Conservation (phyloP, 2,329 filamentous ascomycete genomes). For the Paracorniculantispora psalliotae region DNA sequence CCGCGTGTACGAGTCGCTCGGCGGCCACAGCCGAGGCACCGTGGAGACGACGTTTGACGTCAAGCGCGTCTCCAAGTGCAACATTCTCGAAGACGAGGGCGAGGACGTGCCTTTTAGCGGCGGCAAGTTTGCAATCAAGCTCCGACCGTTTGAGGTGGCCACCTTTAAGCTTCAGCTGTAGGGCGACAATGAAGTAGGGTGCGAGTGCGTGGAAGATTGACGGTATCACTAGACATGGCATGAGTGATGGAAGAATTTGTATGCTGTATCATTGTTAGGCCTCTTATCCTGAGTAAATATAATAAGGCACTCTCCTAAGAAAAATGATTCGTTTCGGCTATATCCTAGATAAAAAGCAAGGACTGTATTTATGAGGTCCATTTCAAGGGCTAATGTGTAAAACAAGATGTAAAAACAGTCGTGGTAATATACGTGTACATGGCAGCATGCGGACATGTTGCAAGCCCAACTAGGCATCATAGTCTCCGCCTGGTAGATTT, state of each 20-base stretch:
- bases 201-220: slow-evolving; percentile 20
- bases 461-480: background rate
- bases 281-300: slow-evolving; percentile 9
- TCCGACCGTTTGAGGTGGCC: slow-evolving; percentile 81
- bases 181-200: slow-evolving; percentile 24
- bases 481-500: slow-evolving; percentile 52
- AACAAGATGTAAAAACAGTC: background rate
- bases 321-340: background rate
- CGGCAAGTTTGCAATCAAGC: slow-evolving; percentile 53
- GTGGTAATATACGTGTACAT: background rate
- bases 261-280: slow-evolving; percentile 2
- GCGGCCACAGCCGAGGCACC: slow-evolving; percentile 69
- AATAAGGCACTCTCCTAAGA: background rate
- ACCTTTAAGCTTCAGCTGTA: slow-evolving; percentile 64
- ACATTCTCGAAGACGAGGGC: slow-evolving; percentile 81
- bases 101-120: slow-evolving; percentile 54
- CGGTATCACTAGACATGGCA: background rate
- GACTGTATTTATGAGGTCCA: background rate
- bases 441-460: background rate
- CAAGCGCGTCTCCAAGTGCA: slow-evolving; percentile 74
- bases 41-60: slow-evolving; percentile 66
- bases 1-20: slow-evolving; percentile 82
- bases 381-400: background rate
- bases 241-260: background rate
- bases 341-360: slow-evolving; percentile 2